phyloP scores from a whole-genome alignment of 805 yeast species.

The Candida alai region DNA sequence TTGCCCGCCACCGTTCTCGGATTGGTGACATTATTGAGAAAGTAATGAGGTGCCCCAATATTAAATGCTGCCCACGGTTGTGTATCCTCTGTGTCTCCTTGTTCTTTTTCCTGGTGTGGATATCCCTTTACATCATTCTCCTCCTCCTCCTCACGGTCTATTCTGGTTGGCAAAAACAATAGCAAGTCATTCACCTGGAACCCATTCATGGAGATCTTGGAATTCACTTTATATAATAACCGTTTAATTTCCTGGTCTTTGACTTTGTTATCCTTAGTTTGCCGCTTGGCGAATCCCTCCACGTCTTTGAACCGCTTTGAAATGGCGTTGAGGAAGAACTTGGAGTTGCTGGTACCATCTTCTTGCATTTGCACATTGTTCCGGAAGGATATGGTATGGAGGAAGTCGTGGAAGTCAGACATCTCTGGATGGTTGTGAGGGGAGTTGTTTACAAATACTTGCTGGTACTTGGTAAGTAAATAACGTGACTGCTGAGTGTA shows the following conservation, averaged over 20 bases:
- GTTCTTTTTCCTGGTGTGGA: conserved; percentile 2
- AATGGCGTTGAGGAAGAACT: conserved; percentile 42
- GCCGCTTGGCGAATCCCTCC: conserved; percentile 80
- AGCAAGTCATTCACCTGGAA: conserved; percentile 77
- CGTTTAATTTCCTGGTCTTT: conserved; percentile 45
- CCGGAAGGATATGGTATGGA: conserved; percentile 24
- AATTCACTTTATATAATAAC: conserved; percentile 30
- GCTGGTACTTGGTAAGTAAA: conserved; percentile 15
- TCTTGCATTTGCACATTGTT: conserved; percentile 24
- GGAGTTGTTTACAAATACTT: too few relatives aligned
- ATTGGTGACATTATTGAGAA: conserved; percentile 47
- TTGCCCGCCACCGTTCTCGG: conserved; percentile 30
- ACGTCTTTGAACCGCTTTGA: conserved; percentile 82
- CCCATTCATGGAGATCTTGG: conserved; percentile 61
- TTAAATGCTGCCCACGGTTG: conserved; percentile 95
- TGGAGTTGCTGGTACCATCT: conserved; percentile 15
- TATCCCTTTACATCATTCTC: background rate
- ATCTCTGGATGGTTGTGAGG: too few relatives aligned
- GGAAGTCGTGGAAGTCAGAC: background rate
- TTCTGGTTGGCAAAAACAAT: conserved; percentile 75
- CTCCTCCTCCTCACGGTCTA: conserved; percentile 27
- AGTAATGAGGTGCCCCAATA: conserved; percentile 80
- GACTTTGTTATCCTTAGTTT: conserved; percentile 66
- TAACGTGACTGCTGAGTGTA: conserved; percentile 13
- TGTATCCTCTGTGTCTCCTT: too few relatives aligned